Evolutionary conservation across 2,329 filamentous ascomycete genomes (phyloP), one percentile per base, ranked within the genome.

Genomic region (Huntiella decipiens): DNA sequence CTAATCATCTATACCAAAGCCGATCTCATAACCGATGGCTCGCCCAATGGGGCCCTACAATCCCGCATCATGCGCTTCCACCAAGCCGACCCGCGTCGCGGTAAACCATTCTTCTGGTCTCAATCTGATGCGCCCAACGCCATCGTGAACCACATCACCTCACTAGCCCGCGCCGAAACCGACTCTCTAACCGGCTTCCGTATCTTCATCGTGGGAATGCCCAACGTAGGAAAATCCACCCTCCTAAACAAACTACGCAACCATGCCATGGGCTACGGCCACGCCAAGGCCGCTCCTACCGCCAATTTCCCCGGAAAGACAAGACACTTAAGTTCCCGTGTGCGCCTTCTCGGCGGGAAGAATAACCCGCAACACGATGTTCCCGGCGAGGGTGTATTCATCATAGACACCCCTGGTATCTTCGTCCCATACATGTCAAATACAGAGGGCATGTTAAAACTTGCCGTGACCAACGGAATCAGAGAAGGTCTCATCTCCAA

Each of bases 151-250:
- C 55, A 58, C 31, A 56, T 65, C 13, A 58, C 57, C 34, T 53
- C 58, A 35, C 50, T 56, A 13, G 60, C 61, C 13, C 50, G 45
- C 12, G 52, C 51, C 1, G 52, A 60, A 15, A 28, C 19, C 10
- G 60, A 76, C 54, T 73, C 73, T 16, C 63, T 96, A n/a, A 78
- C 82, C 5, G 87, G 86, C n/a, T 72, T 85, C 53, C 75, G 86
- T 42, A 74, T 86, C 47, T 73, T 98, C 60, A 74, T 96, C 1
- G 87, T 96, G 11, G 91, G 91, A 46, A 95, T 98, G 87, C 91
- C 91, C 33, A 98, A 98, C 58, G 84, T 94, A 0, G 91, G 91
- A 33, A 98, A 98, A 63, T 93, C 84, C 40, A 86, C 87, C 1
- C 68, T 98, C n/a, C 74, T 98, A 37, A 98, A 98, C 60, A 74